Base-by-base conservation (phyloP, 1,284 basidiomycete species). In the Amylostereum areolatum region DNA sequence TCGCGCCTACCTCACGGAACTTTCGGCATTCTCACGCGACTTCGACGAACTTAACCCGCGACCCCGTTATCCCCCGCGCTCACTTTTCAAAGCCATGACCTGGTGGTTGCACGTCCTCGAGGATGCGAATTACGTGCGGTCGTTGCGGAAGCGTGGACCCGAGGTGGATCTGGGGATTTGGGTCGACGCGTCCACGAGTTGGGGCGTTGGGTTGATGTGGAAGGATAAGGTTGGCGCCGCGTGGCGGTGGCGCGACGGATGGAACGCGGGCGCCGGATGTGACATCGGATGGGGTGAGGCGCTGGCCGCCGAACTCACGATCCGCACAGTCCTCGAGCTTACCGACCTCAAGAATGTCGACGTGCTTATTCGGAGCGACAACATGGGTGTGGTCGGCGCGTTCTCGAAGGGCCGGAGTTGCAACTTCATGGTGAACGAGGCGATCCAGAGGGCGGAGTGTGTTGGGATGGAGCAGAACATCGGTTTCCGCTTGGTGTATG, bases 201-300 rank as follows among this genome's bases (percentile, higher is more conserved):
- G 59, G 58, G 72, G 73, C 1, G 67, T 73, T 1, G 68, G 70
- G 0, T 49, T 73, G 12, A 46, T 65, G 8, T 35, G 33, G 33
- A 35, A 35, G 8, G 33, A 35, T 8, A 8, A n/a, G 8, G 33
- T 8, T 35, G 8, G n/a, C 62, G 57, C 49, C 4, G 58, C 63
- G 0, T 70, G 65, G 61, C 9, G 39, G 0, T 51, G 64, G 0
- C 3, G 12, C 2, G 18, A 43, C 0, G 47, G 52, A 1, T 71
- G 69, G 67, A 62, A 64, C 12, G 27, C 43, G 1, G 49, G 46
- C 0, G 58, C 57, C 1, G 37, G 57, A 3, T n/a, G n/a, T n/a
- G 62, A 77, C 51, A 72, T 71, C 8, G 63, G 65, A 9, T 73
- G 69, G 69, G 60, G 66, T 0, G 66, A 70, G 51, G 59, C 55